Evolutionary conservation across 768 basidiomycete genomes (phyloP), one percentile per base, ranked within the genome.

Genomic region (Pisolithus orientalis): DNA sequence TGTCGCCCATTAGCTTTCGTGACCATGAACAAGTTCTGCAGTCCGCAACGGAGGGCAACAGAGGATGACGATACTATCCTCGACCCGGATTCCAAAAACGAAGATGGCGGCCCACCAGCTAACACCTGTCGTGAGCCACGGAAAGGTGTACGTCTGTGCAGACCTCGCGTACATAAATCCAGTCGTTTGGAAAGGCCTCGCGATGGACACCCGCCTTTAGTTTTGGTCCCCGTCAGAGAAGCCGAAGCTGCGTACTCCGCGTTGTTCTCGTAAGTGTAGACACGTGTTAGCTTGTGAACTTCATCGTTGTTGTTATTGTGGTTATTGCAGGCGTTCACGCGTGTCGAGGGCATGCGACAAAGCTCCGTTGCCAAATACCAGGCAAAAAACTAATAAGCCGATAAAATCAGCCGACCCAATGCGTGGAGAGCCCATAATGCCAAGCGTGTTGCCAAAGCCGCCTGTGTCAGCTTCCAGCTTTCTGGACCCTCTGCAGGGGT

Each of bases 1-100:
- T 62, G 62, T 0, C 63, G 59, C 11, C 66, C 66, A 25, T 53
- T 67, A 48, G 53, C 58, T 21, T 67, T 67, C 27, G 67, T 67
- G 6, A 53, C 63, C 44, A 52, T 62, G 46, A 50, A 60, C 44
- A 65, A 65, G 46, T 62, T 62, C 25, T 6, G 54, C 6, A 17
- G 38, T 9, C 53, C 44, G 14, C 45, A 46, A 47, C 29, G 25
- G 47, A 25, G 21, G 39, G 28, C 14, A 38, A 39, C 14, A 5
- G 14, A 45, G 50, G 24, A 37, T 16, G 42, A 44, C 28, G 32
- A 25, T 13, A 21, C 29, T 7, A 34, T 47, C 29, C 14, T 16
- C n/a, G 45, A 24, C 8, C 17, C 46, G 10, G 4, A 24, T 25
- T 43, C 44, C 27, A 21, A 43, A n/a, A 29, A 9, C 7, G 37